Base-by-base conservation (phyloP, 768 basidiomycete species). In the Suillus plorans region DNA sequence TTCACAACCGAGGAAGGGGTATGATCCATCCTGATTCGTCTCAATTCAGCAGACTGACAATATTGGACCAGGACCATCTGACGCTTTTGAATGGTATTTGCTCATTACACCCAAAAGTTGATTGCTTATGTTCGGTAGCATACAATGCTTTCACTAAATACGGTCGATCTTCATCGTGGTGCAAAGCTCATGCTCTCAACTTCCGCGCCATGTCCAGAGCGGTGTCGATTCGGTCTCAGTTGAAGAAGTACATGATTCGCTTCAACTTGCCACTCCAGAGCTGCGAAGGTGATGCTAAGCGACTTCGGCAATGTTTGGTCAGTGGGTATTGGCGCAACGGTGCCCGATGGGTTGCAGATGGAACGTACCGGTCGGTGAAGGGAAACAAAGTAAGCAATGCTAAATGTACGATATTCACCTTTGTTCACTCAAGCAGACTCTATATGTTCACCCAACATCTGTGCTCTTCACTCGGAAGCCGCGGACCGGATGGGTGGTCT, bases 1-100 rank as follows among this genome's bases (percentile, higher is more conserved):
- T 99, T 99, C 71, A 99, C 95, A 0, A 95, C 96, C 0, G 96
- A 99, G 77, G 97, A 99, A 85, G 97, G 97, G 71, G 95, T 95
- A 66, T 71, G 85, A 79, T 9, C 31, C n/a, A 62, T 22, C 22
- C 9, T 37, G 22, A 25, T 20, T 58, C 18, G 22, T n/a, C 37
- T 42, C 63, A 39, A 57, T 60, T 61, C 3, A 8, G 28, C 60
- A 65, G 58, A 42, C 59, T 64, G 64, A 69, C 10, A 53, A 53
- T 53, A 18, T 25, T 25, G 41, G 55, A 18, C 4, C 69, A 97
- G 95, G 97, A 99, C 73, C 97, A 99, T 74, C 80, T 99, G 25
- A 98, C 97, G 5, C 79, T 97, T 4, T 76, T 99, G 37, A 99
- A 99, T 75, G 96, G 96, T 92, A 71, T 50, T 60, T 60, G 3